A percentile compares a stretch with the other conserved stretches of the same genome.
Evolutionary conservation across 106 monocot genomes (phyloP).

Genomic region (Xerophyta viscosa): DNA sequence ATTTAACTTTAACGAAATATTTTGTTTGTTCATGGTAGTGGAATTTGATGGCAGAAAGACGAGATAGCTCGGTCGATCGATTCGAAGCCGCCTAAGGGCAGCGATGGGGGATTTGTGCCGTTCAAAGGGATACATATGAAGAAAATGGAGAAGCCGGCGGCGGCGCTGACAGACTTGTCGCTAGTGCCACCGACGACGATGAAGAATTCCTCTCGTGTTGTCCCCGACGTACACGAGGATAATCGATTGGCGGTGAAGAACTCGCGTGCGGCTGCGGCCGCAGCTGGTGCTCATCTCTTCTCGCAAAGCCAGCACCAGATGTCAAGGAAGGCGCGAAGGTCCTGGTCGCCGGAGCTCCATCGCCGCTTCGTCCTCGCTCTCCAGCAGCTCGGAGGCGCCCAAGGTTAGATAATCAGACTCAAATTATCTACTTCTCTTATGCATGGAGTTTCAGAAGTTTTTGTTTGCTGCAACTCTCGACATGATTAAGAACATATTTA

Average conservation of each 20-base stretch:
- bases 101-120: slow-evolving; percentile 30
- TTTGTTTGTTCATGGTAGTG: too few relatives aligned
- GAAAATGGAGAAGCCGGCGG: slow-evolving; percentile 31
- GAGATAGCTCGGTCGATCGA: too few relatives aligned
- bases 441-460: too few relatives aligned
- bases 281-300: slow-evolving; percentile 1
- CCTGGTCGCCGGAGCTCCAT: slow-evolving; percentile 98
- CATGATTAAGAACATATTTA: too few relatives aligned
- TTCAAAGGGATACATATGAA: too few relatives aligned
- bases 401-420: too few relatives aligned
- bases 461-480: too few relatives aligned
- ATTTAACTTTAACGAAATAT: too few relatives aligned
- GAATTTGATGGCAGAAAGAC: too few relatives aligned
- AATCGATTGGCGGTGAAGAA: slow-evolving; percentile 5
- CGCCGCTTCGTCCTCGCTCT: slow-evolving; percentile 68
- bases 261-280: background rate
- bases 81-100: too few relatives aligned
- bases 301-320: slow-evolving; percentile 21
- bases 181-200: slow-evolving; percentile 19
- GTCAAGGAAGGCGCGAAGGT: slow-evolving; percentile 70
- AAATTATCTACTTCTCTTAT: too few relatives aligned
- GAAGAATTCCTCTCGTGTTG: slow-evolving; percentile 6
- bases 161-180: slow-evolving; percentile 30
- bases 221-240: slow-evolving; percentile 4
- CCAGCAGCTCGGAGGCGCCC: slow-evolving; percentile 78